Evolutionary conservation across 352 stramenopile species (phyloP).

Genomic region (Phytophthora parvispora): DNA sequence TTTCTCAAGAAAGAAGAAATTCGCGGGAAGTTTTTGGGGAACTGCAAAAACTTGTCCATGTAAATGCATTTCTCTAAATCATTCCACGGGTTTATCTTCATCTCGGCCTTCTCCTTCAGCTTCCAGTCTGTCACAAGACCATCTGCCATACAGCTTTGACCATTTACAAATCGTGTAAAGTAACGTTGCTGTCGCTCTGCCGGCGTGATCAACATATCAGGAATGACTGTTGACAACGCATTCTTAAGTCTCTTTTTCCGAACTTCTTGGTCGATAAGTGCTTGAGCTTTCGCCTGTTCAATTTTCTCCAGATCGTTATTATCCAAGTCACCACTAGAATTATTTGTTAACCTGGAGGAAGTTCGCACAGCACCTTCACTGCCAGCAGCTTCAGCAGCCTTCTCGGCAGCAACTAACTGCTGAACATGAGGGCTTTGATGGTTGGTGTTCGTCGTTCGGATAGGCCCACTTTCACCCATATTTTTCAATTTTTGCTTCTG

Average conservation of each 20-base stretch:
- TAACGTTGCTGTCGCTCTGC: slow-evolving; percentile 62
- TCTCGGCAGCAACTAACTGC: slow-evolving; percentile 48
- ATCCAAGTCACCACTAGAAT: slow-evolving; percentile 81
- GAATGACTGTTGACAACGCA: slow-evolving; percentile 83
- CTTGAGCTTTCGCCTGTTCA: slow-evolving; percentile 81
- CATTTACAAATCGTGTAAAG: slow-evolving; percentile 63
- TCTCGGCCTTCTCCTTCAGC: slow-evolving; percentile 71
- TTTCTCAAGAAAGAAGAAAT: slow-evolving; percentile 96
- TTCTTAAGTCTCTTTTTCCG: slow-evolving; percentile 89
- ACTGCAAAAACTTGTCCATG: slow-evolving; percentile 99
- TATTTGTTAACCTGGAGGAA: slow-evolving; percentile 89
- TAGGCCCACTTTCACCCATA: slow-evolving; percentile 32
- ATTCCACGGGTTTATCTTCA: slow-evolving; percentile 96
- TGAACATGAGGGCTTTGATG: slow-evolving; percentile 52
- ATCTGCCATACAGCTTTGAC: slow-evolving; percentile 75
- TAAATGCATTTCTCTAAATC: slow-evolving; percentile 99
- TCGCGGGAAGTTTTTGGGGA: slow-evolving; percentile 98
- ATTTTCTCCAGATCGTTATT: slow-evolving; percentile 87
- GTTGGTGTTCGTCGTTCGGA: slow-evolving; percentile 46
- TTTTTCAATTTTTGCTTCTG: slow-evolving; percentile 51
- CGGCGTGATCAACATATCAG: slow-evolving; percentile 82
- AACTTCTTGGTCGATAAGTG: slow-evolving; percentile 82
- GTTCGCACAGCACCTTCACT: slow-evolving; percentile 60
- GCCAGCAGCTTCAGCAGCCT: slow-evolving; percentile 30
- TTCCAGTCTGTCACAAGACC: slow-evolving; percentile 72